Base-by-base conservation (phyloP, 1,284 basidiomycete species). In the Coniferiporia sulphurascens region DNA sequence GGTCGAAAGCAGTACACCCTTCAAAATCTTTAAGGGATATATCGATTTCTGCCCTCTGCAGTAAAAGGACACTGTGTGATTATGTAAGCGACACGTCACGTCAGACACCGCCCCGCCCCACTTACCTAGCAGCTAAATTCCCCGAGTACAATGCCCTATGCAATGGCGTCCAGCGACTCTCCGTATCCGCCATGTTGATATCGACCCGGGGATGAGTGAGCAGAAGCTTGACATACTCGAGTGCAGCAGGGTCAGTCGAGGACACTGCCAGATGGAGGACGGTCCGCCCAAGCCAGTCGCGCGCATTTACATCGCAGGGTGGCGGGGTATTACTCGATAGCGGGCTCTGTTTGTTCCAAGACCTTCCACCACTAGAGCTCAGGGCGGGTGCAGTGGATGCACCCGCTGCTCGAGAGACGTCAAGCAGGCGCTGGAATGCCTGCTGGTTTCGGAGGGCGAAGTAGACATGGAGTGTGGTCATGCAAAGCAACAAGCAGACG, bases 1-100 rank as follows among this genome's bases (percentile, higher is more conserved):
- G 75, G 68, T 99, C 96, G 65, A 95, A 95, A 0, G 95, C 86
- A 0, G 93, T 94, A 71, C 97, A 88, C 1, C 95, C 96, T 68
- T 98, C 96, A 41, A 78, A 71, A 68, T 99, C 97, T 71, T 93
- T 95, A 59, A 93, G 67, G 1, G 81, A 75, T 0, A 78, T 73
- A 68, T 98, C 93, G 17, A 85, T 85, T 67, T 96, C 93, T 32
- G 78, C 67, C 41, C 87, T 83, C 62, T 87, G 84, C 45, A 95
- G 75, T 5, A 99, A 78, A 15, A 95, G 75, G 49, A 92, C 76
- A 8, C 88, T 87, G 64, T 87, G 64, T 1, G 54, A 17, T 62
- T 44, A 27, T 6, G 49, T 60, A 49, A 62, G 48, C 12, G 44
- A 45, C 43, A 43, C 56, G 15, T 52, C 46, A 34, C 35, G n/a